These are phyloP conservation scores for Pseudocercospora ulei DNA, from an alignment of 2,329 filamentous ascomycete genomes.

Conservation along the genomic window DNA sequence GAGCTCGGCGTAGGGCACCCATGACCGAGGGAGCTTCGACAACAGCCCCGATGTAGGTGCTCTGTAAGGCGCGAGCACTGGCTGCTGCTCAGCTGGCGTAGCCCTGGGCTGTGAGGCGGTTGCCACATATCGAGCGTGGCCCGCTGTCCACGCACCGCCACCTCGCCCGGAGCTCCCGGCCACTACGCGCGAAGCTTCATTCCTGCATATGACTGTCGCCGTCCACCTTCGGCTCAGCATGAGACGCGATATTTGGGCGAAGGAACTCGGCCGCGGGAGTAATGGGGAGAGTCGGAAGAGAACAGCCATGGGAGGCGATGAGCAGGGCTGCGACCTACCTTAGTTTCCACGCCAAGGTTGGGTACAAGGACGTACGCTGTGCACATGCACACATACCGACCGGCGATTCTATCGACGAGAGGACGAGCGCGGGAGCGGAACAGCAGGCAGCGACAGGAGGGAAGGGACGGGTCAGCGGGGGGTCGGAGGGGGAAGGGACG, in stretches of 20 bases:
- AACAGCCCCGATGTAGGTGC: slow-evolving; percentile 63
- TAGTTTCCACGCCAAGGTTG: too few species aligned
- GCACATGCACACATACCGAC: slow-evolving; percentile 4
- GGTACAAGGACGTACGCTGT: background rate
- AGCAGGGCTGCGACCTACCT: slow-evolving; percentile 19
- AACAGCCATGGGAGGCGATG: slow-evolving; percentile 9
- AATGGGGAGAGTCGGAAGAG: slow-evolving; percentile 17
- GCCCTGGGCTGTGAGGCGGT: slow-evolving; percentile 2
- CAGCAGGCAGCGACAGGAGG: background rate
- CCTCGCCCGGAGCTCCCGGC: background rate
- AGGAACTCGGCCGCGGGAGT: slow-evolving; percentile 14
- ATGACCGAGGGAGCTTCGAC: slow-evolving; percentile 56
- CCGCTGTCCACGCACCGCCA: background rate
- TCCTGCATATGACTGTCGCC: background rate
- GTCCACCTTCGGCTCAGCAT: slow-evolving; percentile 21
- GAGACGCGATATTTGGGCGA: slow-evolving; percentile 20
- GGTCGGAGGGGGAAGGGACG: too few species aligned
- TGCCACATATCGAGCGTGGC: slow-evolving; percentile 4
- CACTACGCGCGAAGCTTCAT: background rate
- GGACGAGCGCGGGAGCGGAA: background rate
- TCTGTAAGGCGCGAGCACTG: slow-evolving; percentile 42
- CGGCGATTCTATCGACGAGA: background rate
- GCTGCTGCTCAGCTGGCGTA: slow-evolving; percentile 2
- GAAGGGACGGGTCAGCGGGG: background rate
- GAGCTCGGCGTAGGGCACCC: slow-evolving; percentile 73